Evolutionary conservation across 352 stramenopile genomes (phyloP).

Genomic region (Phytophthora pinifolia): DNA sequence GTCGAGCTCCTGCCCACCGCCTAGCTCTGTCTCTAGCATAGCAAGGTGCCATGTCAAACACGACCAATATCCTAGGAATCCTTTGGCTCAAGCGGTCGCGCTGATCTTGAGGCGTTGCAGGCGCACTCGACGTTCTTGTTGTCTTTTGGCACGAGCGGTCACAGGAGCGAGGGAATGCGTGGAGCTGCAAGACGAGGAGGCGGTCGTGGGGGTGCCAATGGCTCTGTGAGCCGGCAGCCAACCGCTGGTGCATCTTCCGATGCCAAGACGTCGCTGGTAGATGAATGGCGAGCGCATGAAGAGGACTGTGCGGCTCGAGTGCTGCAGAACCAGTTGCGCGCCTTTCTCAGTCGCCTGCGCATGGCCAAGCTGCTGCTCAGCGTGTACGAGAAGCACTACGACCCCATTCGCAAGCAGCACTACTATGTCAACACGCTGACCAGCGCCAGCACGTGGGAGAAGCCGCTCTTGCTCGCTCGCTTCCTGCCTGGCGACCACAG

Average conservation of each 20-base stretch:
- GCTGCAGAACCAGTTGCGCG: constrained; percentile 44
- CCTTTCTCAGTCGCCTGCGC: constrained; percentile 41
- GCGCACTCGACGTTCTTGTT: neutral
- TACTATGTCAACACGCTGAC: constrained; percentile 71
- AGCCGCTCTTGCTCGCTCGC: constrained; percentile 41
- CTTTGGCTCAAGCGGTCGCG: constrained; percentile 18
- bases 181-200: constrained; percentile 25
- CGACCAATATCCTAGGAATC: neutral
- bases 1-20: constrained; percentile 5
- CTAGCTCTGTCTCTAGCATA: constrained; percentile 14
- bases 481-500: constrained; percentile 37
- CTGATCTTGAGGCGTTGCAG: constrained; percentile 16
- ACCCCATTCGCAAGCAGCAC: constrained; percentile 57
- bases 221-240: constrained; percentile 22
- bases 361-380: constrained; percentile 39
- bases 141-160: constrained; percentile 1
- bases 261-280: constrained; percentile 41
- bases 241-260: constrained; percentile 13
- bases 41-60: constrained; percentile 21
- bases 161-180: constrained; percentile 12
- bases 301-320: constrained; percentile 49
- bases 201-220: constrained; percentile 24
- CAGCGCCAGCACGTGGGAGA: constrained; percentile 64
- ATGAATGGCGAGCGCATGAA: constrained; percentile 61
- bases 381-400: constrained; percentile 64